Evolutionary conservation across 169 alveolate genomes (phyloP).

Genomic region (Eimeria falciformis): DNA sequence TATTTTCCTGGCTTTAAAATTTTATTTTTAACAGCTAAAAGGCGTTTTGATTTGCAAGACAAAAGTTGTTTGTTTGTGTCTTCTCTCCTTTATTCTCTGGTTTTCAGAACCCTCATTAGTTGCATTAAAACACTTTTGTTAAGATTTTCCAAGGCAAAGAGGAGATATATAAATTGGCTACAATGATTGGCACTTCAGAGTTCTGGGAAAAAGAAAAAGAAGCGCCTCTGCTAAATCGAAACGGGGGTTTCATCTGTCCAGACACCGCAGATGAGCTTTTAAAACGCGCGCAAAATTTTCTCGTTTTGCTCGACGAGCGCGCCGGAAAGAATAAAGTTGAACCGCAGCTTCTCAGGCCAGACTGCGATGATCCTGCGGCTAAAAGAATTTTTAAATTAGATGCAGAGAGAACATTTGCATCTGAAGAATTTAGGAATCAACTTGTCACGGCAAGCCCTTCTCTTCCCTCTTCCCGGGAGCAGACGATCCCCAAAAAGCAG

Average conservation of each 20-base stretch:
- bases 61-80: too few relatives aligned
- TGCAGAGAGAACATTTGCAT: conserved; percentile 83
- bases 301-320: conserved; percentile 75
- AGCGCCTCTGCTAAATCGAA: conserved; percentile 83
- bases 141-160: too few relatives aligned
- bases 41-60: too few relatives aligned
- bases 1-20: too few relatives aligned
- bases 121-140: too few relatives aligned
- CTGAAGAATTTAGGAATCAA: conserved; percentile 70
- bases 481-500: too few relatives aligned
- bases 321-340: conserved; percentile 18
- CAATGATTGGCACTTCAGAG: conserved; percentile 76
- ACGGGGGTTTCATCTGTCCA: conserved; percentile 68
- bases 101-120: too few relatives aligned
- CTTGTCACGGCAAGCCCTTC: conserved; percentile 34
- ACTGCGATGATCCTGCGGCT: conserved; percentile 78
- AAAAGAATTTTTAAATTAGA: conserved; percentile 80
- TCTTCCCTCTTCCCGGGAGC: too few relatives aligned
- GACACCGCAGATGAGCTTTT: conserved; percentile 72
- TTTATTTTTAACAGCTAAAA: too few relatives aligned
- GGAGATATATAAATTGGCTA: background rate
- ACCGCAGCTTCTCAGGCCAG: conserved; percentile 21
- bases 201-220: conserved; percentile 83
- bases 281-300: conserved; percentile 77
- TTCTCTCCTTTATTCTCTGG: too few relatives aligned